Evolutionary conservation across 140 eudicot genomes (phyloP).

Genomic region (Ambrosia hybrid): DNA sequence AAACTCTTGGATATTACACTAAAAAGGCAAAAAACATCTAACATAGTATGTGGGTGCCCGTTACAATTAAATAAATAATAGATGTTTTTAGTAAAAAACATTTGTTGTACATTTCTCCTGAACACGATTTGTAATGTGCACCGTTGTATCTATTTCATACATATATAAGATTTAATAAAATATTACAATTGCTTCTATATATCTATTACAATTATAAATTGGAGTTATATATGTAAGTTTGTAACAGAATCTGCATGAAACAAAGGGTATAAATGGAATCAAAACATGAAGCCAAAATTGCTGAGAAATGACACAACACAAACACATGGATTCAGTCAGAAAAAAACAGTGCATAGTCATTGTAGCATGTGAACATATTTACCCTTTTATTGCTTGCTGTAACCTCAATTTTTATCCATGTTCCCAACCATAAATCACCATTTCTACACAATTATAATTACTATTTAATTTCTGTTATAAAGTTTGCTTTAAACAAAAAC

Average conservation of each 20-base stretch:
- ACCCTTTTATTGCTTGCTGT: slow-evolving; percentile 5
- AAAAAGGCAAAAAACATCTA: too few species aligned
- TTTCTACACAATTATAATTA: neutral
- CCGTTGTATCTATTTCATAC: neutral
- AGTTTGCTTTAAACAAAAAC: neutral
- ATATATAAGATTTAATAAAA: neutral
- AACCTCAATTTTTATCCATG: neutral
- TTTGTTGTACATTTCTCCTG: too few species aligned
- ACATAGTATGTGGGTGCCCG: too few species aligned
- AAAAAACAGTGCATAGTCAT: slow-evolving; percentile 11
- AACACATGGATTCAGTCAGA: slow-evolving; percentile 41
- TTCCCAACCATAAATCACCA: neutral
- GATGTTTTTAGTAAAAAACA: too few species aligned
- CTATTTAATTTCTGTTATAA: neutral
- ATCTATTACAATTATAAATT: neutral
- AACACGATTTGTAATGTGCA: neutral
- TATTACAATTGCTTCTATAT: neutral
- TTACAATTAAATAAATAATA: too few species aligned
- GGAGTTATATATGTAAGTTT: neutral
- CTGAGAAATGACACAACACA: slow-evolving; percentile 27
- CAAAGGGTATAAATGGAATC: neutral
- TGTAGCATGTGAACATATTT: neutral
- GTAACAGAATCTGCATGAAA: neutral
- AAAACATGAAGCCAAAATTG: slow-evolving; percentile 10
- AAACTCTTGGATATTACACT: too few species aligned